Evolutionary conservation across 106 monocot genomes (phyloP).

Genomic region (Ottelia alismoides): DNA sequence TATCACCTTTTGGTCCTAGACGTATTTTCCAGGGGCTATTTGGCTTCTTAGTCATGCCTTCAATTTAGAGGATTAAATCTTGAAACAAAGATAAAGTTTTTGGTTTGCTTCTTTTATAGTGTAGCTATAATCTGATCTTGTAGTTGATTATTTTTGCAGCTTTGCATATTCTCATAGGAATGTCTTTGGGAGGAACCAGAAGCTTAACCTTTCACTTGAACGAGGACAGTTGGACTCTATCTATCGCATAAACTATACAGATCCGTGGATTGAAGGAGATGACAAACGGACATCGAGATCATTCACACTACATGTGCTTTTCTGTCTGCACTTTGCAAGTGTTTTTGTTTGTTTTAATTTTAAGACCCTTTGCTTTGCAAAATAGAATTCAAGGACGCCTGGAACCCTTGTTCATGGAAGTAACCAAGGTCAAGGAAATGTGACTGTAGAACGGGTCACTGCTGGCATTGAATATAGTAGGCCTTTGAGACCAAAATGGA

Average conservation of each 20-base stretch:
- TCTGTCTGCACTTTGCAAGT: too few species aligned
- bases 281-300: slow-evolving; percentile 88
- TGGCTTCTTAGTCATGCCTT: too few species aligned
- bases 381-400: slow-evolving; percentile 88
- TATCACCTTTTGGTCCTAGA: too few species aligned
- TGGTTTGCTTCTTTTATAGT: too few species aligned
- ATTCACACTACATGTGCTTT: slow-evolving; percentile 84
- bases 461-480: slow-evolving; percentile 86
- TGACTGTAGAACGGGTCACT: slow-evolving; percentile 80
- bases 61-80: too few species aligned
- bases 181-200: slow-evolving; percentile 95
- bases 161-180: slow-evolving; percentile 99
- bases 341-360: too few species aligned
- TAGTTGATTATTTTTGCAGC: slow-evolving; percentile 73
- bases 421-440: slow-evolving; percentile 33
- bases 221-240: slow-evolving; percentile 96
- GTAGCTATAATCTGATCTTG: too few species aligned
- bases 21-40: too few species aligned
- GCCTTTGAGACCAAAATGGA: slow-evolving; percentile 93
- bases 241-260: slow-evolving; percentile 88
- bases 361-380: too few species aligned
- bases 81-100: too few species aligned
- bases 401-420: slow-evolving; percentile 92
- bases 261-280: slow-evolving; percentile 98
- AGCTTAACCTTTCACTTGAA: slow-evolving; percentile 91